Evolutionary conservation across 129 eudicot genomes (phyloP), one percentile per base, ranked within the genome.

Genomic region (Flaveria trinervia): DNA sequence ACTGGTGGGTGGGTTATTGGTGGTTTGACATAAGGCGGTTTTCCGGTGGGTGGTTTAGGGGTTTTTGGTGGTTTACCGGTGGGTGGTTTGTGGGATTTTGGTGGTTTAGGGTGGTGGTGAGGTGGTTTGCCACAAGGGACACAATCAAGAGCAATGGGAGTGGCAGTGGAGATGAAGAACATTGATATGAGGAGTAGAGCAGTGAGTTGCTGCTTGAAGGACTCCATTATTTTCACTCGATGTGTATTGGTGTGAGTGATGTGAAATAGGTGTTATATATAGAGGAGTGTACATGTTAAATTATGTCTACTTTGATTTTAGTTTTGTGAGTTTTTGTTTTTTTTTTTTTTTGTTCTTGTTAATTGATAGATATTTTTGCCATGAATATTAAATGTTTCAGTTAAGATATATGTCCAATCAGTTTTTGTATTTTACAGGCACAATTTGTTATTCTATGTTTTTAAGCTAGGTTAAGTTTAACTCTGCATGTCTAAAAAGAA

Each of bases 171-270:
- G 39, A 87, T 57, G 80, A 90, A 79, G 75, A 92, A 75, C 84
- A 89, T 85, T 62, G 87, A 92, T 61, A 92, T 72, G 87, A 92
- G 85, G 65, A 92, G 87, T 39, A 92, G 83, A 48, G 93, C 85
- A 56, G 88, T 82, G 80, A 87, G 81, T 57, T 89, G 81, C 57
- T 86, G 81, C 62, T 86, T 86, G 43, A 83, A 72, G 75, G 90
- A 77, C 72, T 83, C 86, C 88, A 85, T 85, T 41, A 7, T 15
- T 8, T 36, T 66, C 22, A 26, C 61, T n/a, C 33, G 22, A 67
- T 48, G 80, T 25, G 71, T 65, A 70, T 3, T 65, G 41, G 61
- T 51, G 50, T 50, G 46, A 30, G 57, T 69, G 50, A 33, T 75
- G 54, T 76, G 83, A 68, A 65, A 55, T 72, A 28, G 67, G 60